phyloP scores from a whole-genome alignment of 176 grass and related monocot genomes.

The Carex pumila region DNA sequence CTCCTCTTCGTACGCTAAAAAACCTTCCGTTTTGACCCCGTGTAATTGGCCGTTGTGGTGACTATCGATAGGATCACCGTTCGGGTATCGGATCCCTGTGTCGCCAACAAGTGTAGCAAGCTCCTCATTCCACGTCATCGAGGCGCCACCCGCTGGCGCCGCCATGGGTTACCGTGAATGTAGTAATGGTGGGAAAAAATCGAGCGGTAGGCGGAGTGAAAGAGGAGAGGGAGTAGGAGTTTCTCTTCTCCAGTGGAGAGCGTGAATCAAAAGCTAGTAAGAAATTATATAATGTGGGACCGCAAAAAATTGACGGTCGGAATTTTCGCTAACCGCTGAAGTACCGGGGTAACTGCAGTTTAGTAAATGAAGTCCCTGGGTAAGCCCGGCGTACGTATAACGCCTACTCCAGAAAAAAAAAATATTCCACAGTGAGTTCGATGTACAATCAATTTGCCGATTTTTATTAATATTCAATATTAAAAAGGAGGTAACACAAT shows the following conservation, averaged over 20 bases:
- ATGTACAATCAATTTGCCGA: no score
- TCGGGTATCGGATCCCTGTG: constrained; percentile 27
- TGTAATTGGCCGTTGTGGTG: constrained; percentile 5
- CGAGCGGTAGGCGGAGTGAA: neutral
- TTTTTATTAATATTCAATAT: no score
- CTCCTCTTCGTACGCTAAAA: constrained; percentile 19
- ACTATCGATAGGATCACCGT: neutral
- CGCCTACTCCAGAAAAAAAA: no score
- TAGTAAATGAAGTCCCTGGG: neutral
- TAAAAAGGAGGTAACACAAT: no score
- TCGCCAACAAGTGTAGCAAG: constrained; percentile 44
- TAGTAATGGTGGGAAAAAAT: neutral
- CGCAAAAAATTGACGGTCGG: neutral
- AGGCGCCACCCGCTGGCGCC: constrained; percentile 34
- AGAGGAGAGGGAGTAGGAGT: neutral
- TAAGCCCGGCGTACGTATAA: neutral
- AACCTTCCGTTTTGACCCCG: constrained; percentile 27
- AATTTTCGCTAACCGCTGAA: constrained; percentile 12
- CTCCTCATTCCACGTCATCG: constrained; percentile 93
- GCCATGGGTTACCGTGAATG: constrained; percentile 9
- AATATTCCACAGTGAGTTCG: no score
- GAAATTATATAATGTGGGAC: neutral
- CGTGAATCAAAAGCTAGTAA: constrained; percentile 25
- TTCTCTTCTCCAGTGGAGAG: constrained; percentile 15
- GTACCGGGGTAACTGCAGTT: constrained; percentile 11